A percentile compares a stretch with the other conserved stretches of the same genome.
Evolutionary conservation across 2,329 filamentous ascomycete genomes (phyloP).

Genomic region (Monilinia fructicola): DNA sequence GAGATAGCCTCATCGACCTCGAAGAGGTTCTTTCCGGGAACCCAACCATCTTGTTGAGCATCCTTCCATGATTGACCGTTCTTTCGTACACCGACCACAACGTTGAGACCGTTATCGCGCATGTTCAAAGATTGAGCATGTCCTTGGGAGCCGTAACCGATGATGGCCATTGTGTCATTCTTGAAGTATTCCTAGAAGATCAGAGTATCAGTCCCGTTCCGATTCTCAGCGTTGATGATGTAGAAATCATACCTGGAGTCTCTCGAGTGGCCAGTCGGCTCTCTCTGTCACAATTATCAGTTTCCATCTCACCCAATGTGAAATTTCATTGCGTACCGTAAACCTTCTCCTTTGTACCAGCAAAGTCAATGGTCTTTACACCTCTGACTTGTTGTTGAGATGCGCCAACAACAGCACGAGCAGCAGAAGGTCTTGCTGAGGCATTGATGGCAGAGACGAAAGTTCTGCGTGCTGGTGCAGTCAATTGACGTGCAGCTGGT

Average conservation of each 20-base stretch:
- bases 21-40: constrained; percentile 98
- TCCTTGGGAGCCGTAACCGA: constrained; percentile 96
- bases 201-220: constrained; percentile 29
- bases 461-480: constrained; percentile 59
- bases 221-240: constrained; percentile 17
- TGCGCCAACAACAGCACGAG: constrained; percentile 49
- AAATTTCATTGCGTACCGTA: constrained; percentile 63
- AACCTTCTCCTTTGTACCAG: constrained; percentile 86
- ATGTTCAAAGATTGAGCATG: constrained; percentile 99
- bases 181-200: constrained; percentile 89
- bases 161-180: constrained; percentile 97
- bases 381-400: constrained; percentile 65
- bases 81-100: constrained; percentile 98
- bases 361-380: constrained; percentile 99
- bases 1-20: constrained; percentile 95
- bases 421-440: constrained; percentile 53
- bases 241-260: constrained; percentile 75
- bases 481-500: constrained; percentile 63
- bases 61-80: constrained; percentile 98
- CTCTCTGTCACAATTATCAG: constrained; percentile 64
- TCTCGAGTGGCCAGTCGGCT: constrained; percentile 97
- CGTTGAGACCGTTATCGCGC: constrained; percentile 98
- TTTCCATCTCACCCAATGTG: constrained; percentile 20
- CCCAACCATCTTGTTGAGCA: constrained; percentile 94
- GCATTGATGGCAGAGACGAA: constrained; percentile 60